Percentiles rank a stretch among this genome's conserved stretches.
These are phyloP conservation scores for Fusarium mundagurra DNA, from an alignment of 2,329 filamentous ascomycete genomes.

Conservation along the genomic window DNA sequence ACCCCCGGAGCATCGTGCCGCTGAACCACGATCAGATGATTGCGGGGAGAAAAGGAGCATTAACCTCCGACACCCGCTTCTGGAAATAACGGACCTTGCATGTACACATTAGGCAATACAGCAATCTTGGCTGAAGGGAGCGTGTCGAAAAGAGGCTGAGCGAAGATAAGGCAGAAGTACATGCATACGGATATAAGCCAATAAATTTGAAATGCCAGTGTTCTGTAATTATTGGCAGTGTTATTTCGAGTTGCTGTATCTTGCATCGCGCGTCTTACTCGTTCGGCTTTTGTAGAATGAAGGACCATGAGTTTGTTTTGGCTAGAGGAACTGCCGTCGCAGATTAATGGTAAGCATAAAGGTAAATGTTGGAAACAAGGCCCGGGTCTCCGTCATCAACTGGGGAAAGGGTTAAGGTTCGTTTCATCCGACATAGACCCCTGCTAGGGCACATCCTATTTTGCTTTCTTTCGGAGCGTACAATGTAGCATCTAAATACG, in stretches of 20 bases:
- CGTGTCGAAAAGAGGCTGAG: accelerated
- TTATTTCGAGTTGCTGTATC: neutral
- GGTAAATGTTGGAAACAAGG: neutral
- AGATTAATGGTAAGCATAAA: neutral
- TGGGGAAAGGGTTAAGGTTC: neutral
- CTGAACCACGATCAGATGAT: neutral
- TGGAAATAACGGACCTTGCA: neutral
- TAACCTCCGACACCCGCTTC: neutral
- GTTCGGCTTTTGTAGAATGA: neutral
- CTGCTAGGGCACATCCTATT: neutral
- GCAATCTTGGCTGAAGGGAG: neutral
- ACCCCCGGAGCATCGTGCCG: neutral
- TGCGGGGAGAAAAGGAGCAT: neutral
- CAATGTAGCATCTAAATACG: neutral
- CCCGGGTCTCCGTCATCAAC: neutral
- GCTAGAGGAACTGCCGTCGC: neutral
- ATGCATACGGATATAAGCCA: accelerated
- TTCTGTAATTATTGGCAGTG: neutral
- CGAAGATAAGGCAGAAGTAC: accelerated
- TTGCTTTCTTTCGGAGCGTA: neutral
- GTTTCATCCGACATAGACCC: neutral
- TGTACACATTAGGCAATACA: neutral
- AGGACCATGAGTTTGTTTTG: neutral
- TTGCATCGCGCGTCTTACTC: neutral
- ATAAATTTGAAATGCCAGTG: neutral